Conservation (phyloP, 805 yeast species). For the Grigorovia transvaalensis region DNA sequence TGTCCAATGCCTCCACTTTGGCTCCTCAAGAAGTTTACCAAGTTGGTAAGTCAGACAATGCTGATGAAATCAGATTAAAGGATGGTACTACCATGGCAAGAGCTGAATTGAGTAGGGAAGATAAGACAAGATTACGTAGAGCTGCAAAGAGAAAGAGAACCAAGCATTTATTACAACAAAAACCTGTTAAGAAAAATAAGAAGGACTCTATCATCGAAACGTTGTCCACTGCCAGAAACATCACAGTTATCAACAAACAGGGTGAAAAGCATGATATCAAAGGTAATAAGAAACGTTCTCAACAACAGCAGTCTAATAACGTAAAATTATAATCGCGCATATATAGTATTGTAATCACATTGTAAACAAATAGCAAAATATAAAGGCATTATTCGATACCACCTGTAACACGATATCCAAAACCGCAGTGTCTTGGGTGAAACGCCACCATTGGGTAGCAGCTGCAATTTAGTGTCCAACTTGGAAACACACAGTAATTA, state of each 20-base stretch:
- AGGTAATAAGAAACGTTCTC: constrained; percentile 43
- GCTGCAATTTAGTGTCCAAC: no score
- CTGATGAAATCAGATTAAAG: constrained; percentile 56
- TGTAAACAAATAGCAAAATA: no score
- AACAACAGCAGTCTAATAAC: constrained; percentile 10
- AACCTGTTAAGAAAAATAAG: constrained; percentile 38
- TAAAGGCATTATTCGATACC: no score
- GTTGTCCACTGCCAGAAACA: constrained; percentile 59
- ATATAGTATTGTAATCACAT: no score
- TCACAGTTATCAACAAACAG: constrained; percentile 64
- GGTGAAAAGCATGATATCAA: constrained; percentile 66
- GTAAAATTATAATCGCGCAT: constrained; percentile 1
- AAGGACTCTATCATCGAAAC: constrained; percentile 60
- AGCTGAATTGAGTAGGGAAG: constrained; percentile 74
- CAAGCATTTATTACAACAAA: constrained; percentile 31
- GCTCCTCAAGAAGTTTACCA: constrained; percentile 94
- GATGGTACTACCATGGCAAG: constrained; percentile 75
- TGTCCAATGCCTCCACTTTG: constrained; percentile 59
- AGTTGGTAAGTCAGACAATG: constrained; percentile 35
- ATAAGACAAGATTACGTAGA: constrained; percentile 77
- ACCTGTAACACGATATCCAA: no score
- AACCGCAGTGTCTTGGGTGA: no score
- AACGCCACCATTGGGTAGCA: no score
- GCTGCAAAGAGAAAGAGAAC: constrained; percentile 75
- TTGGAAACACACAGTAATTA: no score